Evolutionary conservation across 768 basidiomycete genomes (phyloP).

Genomic region (Lentinula sp.): DNA sequence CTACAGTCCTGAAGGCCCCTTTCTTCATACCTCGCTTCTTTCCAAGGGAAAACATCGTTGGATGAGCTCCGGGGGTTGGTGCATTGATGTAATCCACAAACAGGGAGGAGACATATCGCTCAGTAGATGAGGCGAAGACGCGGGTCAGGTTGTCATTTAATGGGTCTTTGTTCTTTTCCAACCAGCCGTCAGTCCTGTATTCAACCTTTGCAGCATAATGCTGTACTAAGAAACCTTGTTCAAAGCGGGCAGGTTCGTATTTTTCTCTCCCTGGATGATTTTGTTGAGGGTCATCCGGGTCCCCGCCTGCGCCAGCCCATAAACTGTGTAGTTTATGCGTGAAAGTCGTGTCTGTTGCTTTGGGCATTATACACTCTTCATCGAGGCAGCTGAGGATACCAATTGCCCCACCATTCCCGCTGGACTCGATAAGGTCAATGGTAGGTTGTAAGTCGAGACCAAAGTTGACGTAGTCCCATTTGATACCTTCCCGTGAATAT

Average conservation of each 20-base stretch:
- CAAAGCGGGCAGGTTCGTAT: conserved; percentile 82
- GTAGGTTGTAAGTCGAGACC: conserved; percentile 97
- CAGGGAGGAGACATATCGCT: conserved; percentile 74
- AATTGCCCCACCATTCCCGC: conserved; percentile 66
- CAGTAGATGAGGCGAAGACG: conserved; percentile 76
- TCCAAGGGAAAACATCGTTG: conserved; percentile 32
- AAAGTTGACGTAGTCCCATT: conserved; percentile 98
- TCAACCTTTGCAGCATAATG: conserved; percentile 98
- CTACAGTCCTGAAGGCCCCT: conserved; percentile 95
- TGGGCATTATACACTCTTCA: conserved; percentile 99
- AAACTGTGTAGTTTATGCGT: conserved; percentile 83
- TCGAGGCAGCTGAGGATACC: conserved; percentile 92
- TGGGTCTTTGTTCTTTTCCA: conserved; percentile 99
- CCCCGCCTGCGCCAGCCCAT: conserved; percentile 52
- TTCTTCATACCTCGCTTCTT: conserved; percentile 84
- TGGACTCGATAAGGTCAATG: conserved; percentile 93
- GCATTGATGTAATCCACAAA: conserved; percentile 77
- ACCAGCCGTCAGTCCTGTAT: conserved; percentile 92
- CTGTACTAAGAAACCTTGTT: conserved; percentile 90
- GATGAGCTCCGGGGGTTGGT: conserved; percentile 19
- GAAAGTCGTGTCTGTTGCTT: conserved; percentile 91
- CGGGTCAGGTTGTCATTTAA: conserved; percentile 93
- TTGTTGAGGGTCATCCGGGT: conserved; percentile 32
- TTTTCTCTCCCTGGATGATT: conserved; percentile 75
- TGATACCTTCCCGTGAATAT: conserved; percentile 91